Conservation (phyloP, 441 rosid genomes). For the Biscutella laevigata region DNA sequence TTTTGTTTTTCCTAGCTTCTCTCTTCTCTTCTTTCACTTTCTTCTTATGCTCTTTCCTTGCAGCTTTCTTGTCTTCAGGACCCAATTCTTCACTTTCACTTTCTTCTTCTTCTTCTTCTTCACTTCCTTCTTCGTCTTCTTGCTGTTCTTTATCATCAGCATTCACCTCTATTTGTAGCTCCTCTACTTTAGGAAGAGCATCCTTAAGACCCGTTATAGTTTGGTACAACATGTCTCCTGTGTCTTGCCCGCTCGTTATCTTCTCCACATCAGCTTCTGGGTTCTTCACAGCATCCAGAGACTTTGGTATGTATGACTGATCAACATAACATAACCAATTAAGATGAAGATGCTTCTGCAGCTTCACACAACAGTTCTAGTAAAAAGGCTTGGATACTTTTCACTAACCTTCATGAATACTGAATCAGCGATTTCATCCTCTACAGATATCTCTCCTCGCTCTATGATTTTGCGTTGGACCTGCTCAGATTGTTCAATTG, state of each 20-base stretch:
- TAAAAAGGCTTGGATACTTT: not conserved
- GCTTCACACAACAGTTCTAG: not conserved
- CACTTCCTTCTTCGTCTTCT: slow-evolving; percentile 38
- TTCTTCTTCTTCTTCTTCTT: slow-evolving; percentile 22
- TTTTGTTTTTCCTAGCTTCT: slow-evolving; percentile 69
- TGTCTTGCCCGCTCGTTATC: slow-evolving; percentile 63
- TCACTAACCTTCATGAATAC: slow-evolving; percentile 76
- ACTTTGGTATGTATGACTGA: slow-evolving; percentile 74
- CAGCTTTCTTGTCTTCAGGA: slow-evolving; percentile 58
- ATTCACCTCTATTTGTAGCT: slow-evolving; percentile 15
- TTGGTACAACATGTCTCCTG: slow-evolving; percentile 55
- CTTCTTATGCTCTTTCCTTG: slow-evolving; percentile 90
- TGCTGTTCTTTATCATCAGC: slow-evolving; percentile 24
- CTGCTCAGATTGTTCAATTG: too few species aligned
- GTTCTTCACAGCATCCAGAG: slow-evolving; percentile 66
- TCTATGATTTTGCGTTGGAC: slow-evolving; percentile 59
- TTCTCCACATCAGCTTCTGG: slow-evolving; percentile 64
- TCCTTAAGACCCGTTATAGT: slow-evolving; percentile 74
- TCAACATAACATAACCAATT: not conserved
- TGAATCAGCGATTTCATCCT: slow-evolving; percentile 87
- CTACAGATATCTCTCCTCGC: slow-evolving; percentile 65
- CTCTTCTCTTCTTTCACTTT: slow-evolving; percentile 87
- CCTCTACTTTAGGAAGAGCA: slow-evolving; percentile 37
- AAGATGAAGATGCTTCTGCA: not conserved
- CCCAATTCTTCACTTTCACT: slow-evolving; percentile 25